Evolutionary conservation across 768 basidiomycete genomes (phyloP), one percentile per base, ranked within the genome.

Genomic region (Pilatotrama ljubarskyi): DNA sequence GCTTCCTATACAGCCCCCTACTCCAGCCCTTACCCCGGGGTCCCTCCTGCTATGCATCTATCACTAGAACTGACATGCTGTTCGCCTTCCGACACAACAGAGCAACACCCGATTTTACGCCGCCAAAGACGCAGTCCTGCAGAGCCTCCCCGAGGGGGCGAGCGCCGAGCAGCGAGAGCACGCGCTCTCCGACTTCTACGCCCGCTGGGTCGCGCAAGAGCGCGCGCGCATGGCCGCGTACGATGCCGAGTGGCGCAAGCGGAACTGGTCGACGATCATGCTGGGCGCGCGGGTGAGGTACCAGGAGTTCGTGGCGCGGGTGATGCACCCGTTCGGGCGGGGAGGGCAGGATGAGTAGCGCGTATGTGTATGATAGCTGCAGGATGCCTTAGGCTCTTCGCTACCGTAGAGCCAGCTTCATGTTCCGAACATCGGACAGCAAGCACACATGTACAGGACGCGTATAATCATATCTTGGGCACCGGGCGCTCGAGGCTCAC

Each of bases 71-170:
- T n/a, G 22, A 25, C 32, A 10, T 3, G 5, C n/a, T 44, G 5
- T 15, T 5, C 32, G 17, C 42, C 42, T 20, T 29, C 2, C n/a
- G 38, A 13, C n/a, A 6, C 44, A 10, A n/a, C 66, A 94, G 92
- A 90, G 83, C 70, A 94, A 94, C 69, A 77, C 80, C 10, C 86
- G 91, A n/a, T 93, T 92, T 69, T 84, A 90, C 68, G 77, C 80
- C 9, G 90, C 84, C 35, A 90, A 87, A 73, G 73, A 79, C 22
- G 78, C 82, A 10, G 75, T 84, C 20, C 76, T 91, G 13, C 68
- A 77, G 9, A 78, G 83, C 53, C 78, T 90, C 25, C 86, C 87
- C 0, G 68, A 77, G 9, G 72, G 77, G 2, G 75, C 82, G 8
- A 76, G 83, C 0, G 49, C 77, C 0, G 76, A 83, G 42, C 82